Base-by-base conservation (phyloP, 2,329 filamentous ascomycete genomes). In the Helotiales sp. region DNA sequence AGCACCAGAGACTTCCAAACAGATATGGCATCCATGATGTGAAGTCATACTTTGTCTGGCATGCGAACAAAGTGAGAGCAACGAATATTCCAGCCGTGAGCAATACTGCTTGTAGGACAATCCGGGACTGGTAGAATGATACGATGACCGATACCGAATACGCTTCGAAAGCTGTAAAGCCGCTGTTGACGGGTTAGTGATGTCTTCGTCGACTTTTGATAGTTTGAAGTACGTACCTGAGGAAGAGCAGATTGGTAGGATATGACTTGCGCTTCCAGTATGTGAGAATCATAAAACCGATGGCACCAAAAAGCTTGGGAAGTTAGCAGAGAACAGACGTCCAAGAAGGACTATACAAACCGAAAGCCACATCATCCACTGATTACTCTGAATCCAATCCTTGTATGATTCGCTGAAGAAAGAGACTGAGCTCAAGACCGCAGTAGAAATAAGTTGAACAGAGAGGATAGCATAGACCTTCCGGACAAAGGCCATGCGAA, bases 391-490 rank as follows among this genome's bases (percentile, higher is more conserved):
- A 75, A 99, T 95, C 93, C 94, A 99, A 61, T 75, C 76, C 78
- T 90, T 93, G 84, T 98, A 99, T 65, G 84, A 82, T 11, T 80
- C 76, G 81, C 88, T 96, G 81, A 93, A 92, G 86, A 98, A 98
- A 73, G 91, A 96, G 74, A 97, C 81, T 69, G 90, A 87, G 82
- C 91, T 93, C 73, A 98, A 85, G 69, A 87, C 85, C 43, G 90
- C 91, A 7, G 96, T 99, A 66, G 91, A 88, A 77, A 98, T 84
- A 63, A 99, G 89, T 80, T 99, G 96, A 61, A 93, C 89, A n/a
- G 96, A 97, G 50, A 99, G 86, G 80, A 99, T 99, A 67, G 93
- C 91, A 82, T 99, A 99, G 78, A 99, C 96, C 85, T 98, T 98
- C 81, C 94, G 91, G 75, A 97, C 86, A 80, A 97, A 99, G 81